These are phyloP conservation scores for Pythium utonaiense DNA, from an alignment of 352 stramenopile genomes.

Conservation along the genomic window DNA sequence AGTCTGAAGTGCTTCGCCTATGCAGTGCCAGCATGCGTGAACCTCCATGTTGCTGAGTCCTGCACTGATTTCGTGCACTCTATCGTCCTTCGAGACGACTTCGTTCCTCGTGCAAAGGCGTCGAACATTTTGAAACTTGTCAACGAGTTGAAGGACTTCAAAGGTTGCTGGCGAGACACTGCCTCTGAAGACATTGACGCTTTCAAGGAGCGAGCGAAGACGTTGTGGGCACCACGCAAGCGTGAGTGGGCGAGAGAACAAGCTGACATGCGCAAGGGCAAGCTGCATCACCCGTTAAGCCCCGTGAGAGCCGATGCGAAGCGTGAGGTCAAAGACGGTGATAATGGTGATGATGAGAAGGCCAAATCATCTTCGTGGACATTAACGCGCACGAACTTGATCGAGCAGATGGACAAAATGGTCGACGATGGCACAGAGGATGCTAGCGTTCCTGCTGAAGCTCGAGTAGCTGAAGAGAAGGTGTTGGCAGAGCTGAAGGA, in stretches of 20 bases:
- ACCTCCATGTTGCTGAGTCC: constrained; percentile 73
- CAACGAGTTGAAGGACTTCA: constrained; percentile 73
- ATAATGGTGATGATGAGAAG: constrained; percentile 10
- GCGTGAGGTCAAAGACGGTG: background rate
- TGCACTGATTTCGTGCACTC: constrained; percentile 80
- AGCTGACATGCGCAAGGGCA: constrained; percentile 40
- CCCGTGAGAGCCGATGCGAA: constrained; percentile 19
- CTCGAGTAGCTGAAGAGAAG: constrained; percentile 47
- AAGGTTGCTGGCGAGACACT: constrained; percentile 75
- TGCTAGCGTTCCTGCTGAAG: constrained; percentile 29
- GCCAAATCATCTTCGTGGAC: constrained; percentile 60
- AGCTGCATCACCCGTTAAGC: constrained; percentile 10
- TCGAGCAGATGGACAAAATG: constrained; percentile 67
- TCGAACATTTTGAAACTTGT: constrained; percentile 81
- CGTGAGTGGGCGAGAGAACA: constrained; percentile 74
- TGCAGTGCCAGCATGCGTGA: constrained; percentile 78
- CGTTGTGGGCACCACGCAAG: constrained; percentile 76
- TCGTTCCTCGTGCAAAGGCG: constrained; percentile 79
- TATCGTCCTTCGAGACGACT: constrained; percentile 81
- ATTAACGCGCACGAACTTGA: constrained; percentile 70
- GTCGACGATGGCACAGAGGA: constrained; percentile 30
- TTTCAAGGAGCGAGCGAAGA: constrained; percentile 81
- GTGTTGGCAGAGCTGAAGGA: constrained; percentile 49
- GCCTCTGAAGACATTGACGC: constrained; percentile 76
- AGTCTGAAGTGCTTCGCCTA: constrained; percentile 85